A percentile compares a stretch with the other conserved stretches of the same genome.
These are phyloP conservation scores for Penicillium pulvis DNA, from an alignment of 495 filamentous ascomycete species.

Conservation along the genomic window DNA sequence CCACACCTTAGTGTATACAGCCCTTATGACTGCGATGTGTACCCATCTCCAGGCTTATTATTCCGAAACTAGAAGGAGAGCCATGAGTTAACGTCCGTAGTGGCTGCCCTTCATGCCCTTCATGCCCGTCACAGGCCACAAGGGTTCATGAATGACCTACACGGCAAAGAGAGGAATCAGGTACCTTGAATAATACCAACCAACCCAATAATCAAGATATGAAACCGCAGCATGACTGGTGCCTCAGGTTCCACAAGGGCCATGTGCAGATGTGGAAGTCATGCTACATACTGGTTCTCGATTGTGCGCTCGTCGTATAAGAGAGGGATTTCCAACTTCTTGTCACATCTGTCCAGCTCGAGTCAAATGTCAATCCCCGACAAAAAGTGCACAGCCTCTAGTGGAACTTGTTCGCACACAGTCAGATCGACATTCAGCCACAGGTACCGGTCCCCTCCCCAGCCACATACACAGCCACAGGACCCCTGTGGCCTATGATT, in stretches of 20 bases:
- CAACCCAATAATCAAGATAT: constrained; percentile 1
- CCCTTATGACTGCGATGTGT: background rate
- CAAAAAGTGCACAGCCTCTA: background rate
- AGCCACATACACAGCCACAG: constrained; percentile 25
- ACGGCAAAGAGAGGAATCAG: background rate
- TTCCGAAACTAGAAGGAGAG: background rate
- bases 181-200: background rate
- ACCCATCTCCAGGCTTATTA: background rate
- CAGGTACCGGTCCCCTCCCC: background rate
- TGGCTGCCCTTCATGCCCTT: background rate
- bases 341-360: background rate
- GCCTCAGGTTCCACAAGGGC: constrained; percentile 20
- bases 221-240: constrained; percentile 18
- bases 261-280: constrained; percentile 26
- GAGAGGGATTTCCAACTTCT: background rate
- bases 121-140: background rate
- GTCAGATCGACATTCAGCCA: constrained; percentile 9
- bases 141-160: background rate
- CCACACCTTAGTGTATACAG: background rate
- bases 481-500: constrained; percentile 15
- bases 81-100: background rate
- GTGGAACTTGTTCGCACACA: background rate
- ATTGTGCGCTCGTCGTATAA: constrained; percentile 15
- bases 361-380: background rate
- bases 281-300: constrained; percentile 14